These are phyloP conservation scores for Kwoniella shivajii DNA, from an alignment of 1,284 basidiomycete species.

Conservation along the genomic window DNA sequence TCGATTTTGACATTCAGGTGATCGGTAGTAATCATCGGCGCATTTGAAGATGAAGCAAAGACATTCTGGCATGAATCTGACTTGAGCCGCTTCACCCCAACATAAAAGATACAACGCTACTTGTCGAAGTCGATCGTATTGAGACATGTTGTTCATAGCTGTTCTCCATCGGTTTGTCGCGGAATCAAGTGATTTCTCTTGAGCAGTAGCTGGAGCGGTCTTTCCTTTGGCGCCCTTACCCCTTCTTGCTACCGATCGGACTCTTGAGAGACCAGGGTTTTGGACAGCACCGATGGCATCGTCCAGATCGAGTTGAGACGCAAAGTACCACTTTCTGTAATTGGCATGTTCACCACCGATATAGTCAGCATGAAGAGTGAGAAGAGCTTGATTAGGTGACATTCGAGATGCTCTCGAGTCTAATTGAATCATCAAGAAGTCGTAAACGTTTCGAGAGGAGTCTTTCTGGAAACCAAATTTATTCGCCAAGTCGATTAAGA, in stretches of 20 bases:
- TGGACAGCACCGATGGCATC: constrained; percentile 92
- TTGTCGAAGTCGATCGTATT: constrained; percentile 96
- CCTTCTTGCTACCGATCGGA: constrained; percentile 71
- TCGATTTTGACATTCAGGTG: constrained; percentile 95
- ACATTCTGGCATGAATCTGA: constrained; percentile 97
- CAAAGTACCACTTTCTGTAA: constrained; percentile 99
- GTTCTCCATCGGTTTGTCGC: constrained; percentile 92
- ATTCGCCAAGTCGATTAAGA: constrained; percentile 95
- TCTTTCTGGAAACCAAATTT: constrained; percentile 99
- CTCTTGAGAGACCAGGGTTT: constrained; percentile 83
- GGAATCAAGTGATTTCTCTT: constrained; percentile 82
- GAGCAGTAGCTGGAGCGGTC: constrained; percentile 56
- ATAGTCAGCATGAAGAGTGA: constrained; percentile 97
- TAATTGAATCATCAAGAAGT: constrained; percentile 97
- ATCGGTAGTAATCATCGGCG: constrained; percentile 98
- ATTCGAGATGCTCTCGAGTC: constrained; percentile 96
- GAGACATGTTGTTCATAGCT: constrained; percentile 98
- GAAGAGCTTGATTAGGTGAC: constrained; percentile 91
- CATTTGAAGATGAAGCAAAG: constrained; percentile 99
- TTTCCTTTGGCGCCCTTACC: constrained; percentile 54
- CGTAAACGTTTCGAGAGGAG: constrained; percentile 71
- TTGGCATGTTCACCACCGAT: constrained; percentile 97
- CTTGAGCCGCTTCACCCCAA: constrained; percentile 98
- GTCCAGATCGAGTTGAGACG: constrained; percentile 96
- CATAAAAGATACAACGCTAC: constrained; percentile 93